Base-by-base conservation (phyloP, 495 filamentous ascomycete genomes). In the Collariella sp. region DNA sequence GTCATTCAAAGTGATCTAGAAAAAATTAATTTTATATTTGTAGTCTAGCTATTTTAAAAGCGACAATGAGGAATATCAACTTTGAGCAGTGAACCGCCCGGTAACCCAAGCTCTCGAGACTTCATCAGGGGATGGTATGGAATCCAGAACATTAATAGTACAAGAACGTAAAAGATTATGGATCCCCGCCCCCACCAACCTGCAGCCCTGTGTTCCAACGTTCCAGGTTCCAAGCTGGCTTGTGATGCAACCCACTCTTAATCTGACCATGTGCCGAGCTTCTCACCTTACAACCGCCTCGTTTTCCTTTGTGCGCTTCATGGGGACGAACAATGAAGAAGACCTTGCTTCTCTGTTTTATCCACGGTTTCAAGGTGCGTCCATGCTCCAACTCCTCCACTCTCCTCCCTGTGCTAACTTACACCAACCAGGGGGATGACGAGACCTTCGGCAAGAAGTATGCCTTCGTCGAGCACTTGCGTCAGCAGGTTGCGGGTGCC, bases 361-460 rank as follows among this genome's bases (percentile, higher is more conserved):
- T 97, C 46, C 93, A 98, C 69, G 93, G 93, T 48, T 98, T 98
- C 80, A 95, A 97, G 83, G 89, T 91, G 69, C 46, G 70, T 57
- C 22, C 46, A 33, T 35, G n/a, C n/a, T 43, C 35, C 20, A 7
- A 11, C 13, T 20, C 11, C 5, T 5, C 35, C 5, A 13, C 15
- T 19, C 20, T 2, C 6, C 26, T 20, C 23, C 2, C 15, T 10
- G 20, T 18, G 33, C 38, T 55, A 40, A 55, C 20, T 31, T 9
- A 46, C 15, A 46, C 23, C 43, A 24, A 18, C 19, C 60, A 95
- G 89, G 93, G 91, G 58, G 86, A 80, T 62, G 89, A 96, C 62
- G 78, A 88, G 61, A 98, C 93, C 50, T 98, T 98, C 57, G 82
- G 78, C 34, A 59, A 71, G 45, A 70, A 76, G 38, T 74, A 71